phyloP scores from a whole-genome alignment of 2,329 filamentous ascomycete species.

The Myriosclerotinia duriaeana region DNA sequence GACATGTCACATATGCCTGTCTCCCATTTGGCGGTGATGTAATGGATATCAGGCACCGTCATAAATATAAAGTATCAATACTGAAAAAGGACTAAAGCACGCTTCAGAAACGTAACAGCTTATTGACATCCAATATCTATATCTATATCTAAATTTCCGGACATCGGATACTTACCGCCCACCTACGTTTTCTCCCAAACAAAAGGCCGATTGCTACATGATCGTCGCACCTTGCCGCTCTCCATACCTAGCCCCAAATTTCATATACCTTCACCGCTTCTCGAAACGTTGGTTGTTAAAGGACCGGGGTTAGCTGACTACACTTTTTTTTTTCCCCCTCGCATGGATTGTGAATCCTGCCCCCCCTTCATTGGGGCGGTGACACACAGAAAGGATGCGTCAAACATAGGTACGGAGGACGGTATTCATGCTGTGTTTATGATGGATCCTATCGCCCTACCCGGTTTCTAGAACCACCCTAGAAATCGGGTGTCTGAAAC shows the following conservation, averaged over 20 bases:
- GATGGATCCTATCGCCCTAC: constrained; percentile 14
- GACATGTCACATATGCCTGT: neutral
- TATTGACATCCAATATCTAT: neutral
- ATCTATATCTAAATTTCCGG: neutral
- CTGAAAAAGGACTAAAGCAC: neutral
- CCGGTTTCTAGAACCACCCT: constrained; percentile 29
- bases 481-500: constrained; percentile 22
- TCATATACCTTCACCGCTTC: constrained; percentile 8
- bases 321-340: constrained; percentile 13
- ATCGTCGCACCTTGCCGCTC: constrained; percentile 6
- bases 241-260: neutral
- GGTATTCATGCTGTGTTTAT: constrained; percentile 22
- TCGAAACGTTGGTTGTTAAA: constrained; percentile 31
- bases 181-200: neutral
- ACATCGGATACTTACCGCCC: neutral
- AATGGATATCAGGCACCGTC: neutral
- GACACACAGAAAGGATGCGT: constrained; percentile 21
- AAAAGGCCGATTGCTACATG: neutral
- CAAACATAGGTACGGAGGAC: constrained; percentile 19
- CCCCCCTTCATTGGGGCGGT: constrained; percentile 23
- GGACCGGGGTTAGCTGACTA: constrained; percentile 28
- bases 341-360: constrained; percentile 10
- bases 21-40: neutral
- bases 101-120: neutral
- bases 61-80: neutral